phyloP scores from a whole-genome alignment of 1,284 basidiomycete genomes.

The Flammula alnicola region DNA sequence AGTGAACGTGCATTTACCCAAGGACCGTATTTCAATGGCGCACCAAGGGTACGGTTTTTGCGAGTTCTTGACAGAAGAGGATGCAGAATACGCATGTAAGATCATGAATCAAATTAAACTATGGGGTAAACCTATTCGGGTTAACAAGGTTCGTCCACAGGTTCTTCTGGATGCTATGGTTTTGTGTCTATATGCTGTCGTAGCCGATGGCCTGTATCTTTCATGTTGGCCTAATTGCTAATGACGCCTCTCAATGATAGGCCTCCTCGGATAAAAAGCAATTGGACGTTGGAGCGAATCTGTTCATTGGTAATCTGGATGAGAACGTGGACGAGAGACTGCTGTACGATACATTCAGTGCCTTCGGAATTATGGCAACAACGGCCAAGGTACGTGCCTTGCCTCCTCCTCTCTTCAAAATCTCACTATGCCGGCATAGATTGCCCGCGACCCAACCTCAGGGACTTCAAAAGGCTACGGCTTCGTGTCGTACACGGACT shows the following conservation, averaged over 20 bases:
- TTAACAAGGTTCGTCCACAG: slow-evolving; percentile 84
- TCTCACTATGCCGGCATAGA: slow-evolving; percentile 49
- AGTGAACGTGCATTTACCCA: slow-evolving; percentile 99
- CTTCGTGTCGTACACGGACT: slow-evolving; percentile 96
- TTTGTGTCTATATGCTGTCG: slow-evolving; percentile 1
- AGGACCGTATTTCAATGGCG: slow-evolving; percentile 96
- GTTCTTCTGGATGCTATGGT: slow-evolving; percentile 13
- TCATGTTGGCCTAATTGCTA: too few relatives aligned
- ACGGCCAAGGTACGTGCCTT: slow-evolving; percentile 86
- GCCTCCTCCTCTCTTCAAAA: slow-evolving; percentile 3
- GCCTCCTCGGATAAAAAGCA: slow-evolving; percentile 97
- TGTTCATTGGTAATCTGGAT: slow-evolving; percentile 96
- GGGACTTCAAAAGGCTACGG: slow-evolving; percentile 96
- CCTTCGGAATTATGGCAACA: slow-evolving; percentile 93
- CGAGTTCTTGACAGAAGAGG: slow-evolving; percentile 97
- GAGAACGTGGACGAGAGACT: slow-evolving; percentile 92
- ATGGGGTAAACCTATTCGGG: slow-evolving; percentile 97
- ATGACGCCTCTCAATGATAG: slow-evolving; percentile 41
- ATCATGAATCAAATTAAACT: slow-evolving; percentile 99
- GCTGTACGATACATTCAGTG: slow-evolving; percentile 93
- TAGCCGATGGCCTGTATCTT: too few relatives aligned
- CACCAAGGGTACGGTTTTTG: slow-evolving; percentile 99
- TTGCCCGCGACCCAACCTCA: slow-evolving; percentile 85
- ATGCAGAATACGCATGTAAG: slow-evolving; percentile 99
- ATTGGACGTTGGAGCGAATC: slow-evolving; percentile 96